These are phyloP conservation scores for Yamadazyma friedrichii DNA, from an alignment of 1,139 yeast species.

Conservation along the genomic window DNA sequence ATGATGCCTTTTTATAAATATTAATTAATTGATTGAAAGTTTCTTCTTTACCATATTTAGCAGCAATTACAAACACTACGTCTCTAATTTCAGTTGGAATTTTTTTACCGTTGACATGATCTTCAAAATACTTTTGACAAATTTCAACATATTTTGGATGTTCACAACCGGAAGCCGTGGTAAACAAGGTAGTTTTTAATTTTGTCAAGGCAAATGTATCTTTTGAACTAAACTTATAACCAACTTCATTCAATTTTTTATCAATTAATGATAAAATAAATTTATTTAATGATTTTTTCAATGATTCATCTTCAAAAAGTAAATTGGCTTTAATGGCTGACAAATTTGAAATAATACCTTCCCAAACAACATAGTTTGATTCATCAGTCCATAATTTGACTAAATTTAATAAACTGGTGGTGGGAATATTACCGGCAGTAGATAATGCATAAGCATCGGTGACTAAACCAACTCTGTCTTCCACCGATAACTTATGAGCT, in stretches of 20 bases:
- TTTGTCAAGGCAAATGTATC: slow-evolving; percentile 76
- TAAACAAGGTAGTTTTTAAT: slow-evolving; percentile 71
- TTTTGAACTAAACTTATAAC: slow-evolving; percentile 62
- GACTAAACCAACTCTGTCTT: slow-evolving; percentile 82
- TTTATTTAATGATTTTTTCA: slow-evolving; percentile 54
- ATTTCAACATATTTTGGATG: slow-evolving; percentile 54
- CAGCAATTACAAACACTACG: slow-evolving; percentile 66
- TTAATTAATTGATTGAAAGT: slow-evolving; percentile 63
- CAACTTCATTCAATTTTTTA: slow-evolving; percentile 57
- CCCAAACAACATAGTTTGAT: slow-evolving; percentile 76
- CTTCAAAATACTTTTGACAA: slow-evolving; percentile 56
- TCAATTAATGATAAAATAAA: slow-evolving; percentile 62
- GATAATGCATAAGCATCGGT: slow-evolving; percentile 80
- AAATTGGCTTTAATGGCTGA: slow-evolving; percentile 63
- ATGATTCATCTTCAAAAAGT: slow-evolving; percentile 61
- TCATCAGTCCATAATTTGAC: slow-evolving; percentile 69
- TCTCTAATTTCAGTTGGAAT: slow-evolving; percentile 81
- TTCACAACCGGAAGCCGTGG: slow-evolving; percentile 62
- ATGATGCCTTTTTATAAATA: slow-evolving; percentile 64
- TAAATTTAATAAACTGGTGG: slow-evolving; percentile 63
- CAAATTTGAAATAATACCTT: slow-evolving; percentile 57
- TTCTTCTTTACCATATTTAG: slow-evolving; percentile 61
- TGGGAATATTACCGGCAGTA: slow-evolving; percentile 68
- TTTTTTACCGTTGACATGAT: slow-evolving; percentile 68
- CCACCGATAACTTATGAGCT: slow-evolving; percentile 72